Conservation (phyloP, 83 land plant genomes). For the Picea abies region DNA sequence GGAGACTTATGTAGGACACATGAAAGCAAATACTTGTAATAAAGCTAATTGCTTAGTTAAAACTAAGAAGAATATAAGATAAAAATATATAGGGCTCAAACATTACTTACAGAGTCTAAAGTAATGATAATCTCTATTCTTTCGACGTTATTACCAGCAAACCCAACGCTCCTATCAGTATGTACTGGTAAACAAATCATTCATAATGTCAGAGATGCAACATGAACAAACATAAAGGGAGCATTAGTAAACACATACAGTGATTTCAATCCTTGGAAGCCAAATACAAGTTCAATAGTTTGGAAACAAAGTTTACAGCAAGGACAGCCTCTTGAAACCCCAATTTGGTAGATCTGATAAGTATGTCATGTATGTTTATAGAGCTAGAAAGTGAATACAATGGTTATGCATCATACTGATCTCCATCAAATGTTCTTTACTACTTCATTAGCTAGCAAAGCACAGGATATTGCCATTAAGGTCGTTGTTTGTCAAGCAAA, state of each 20-base stretch:
- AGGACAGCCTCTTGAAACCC: background rate
- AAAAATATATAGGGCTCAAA: too few species aligned
- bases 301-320: background rate
- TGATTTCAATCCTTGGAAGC: background rate
- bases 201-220: constrained; percentile 7
- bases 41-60: too few species aligned
- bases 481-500: background rate
- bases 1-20: too few species aligned
- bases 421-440: too few species aligned
- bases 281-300: background rate
- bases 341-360: background rate
- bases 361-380: background rate
- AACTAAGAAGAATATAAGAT: too few species aligned
- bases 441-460: background rate
- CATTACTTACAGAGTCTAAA: too few species aligned
- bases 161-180: constrained; percentile 80
- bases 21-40: too few species aligned
- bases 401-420: background rate
- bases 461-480: background rate
- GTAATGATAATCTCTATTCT: constrained; percentile 38
- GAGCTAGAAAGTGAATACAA: background rate
- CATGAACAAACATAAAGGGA: background rate
- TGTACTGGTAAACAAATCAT: constrained; percentile 60
- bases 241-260: background rate
- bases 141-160: constrained; percentile 86